Base-by-base conservation (phyloP, 2,329 filamentous ascomycete genomes). In the Trichophyton equinum region DNA sequence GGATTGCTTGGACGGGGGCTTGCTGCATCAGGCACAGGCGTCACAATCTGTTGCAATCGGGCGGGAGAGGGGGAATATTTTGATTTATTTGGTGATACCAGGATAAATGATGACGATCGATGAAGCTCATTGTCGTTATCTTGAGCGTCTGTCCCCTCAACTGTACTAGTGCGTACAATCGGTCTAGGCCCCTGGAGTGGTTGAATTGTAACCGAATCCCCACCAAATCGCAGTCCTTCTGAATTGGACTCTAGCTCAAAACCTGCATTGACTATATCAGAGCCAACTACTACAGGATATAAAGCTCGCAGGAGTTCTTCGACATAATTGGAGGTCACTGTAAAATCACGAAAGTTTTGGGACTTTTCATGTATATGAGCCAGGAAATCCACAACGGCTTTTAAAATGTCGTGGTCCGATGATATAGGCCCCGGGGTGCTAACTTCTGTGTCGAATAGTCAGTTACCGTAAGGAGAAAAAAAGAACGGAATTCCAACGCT, bases 21-120 rank as follows among this genome's bases (percentile, higher is more conserved):
- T 76, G 75, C 57, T 72, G 72, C 55, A 70, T 77, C 61, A 78
- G 80, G 65, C 79, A 82, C 67, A 76, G 85, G 81, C 0, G 82
- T 82, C 66, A 87, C 79, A 15, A 84, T 77, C 13, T 83, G 81
- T 36, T 81, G 84, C 59, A 92, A 76, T 13, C 82, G 82, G 13
- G 86, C 81, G 40, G 83, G 77, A 11, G 82, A 85, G 1, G 83
- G 81, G 1, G 77, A 75, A 58, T 82, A 75, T 8, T 81, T 79
- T 0, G 81, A 77, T 61, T 83, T 82, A 61, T 88, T 84, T 2
- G 88, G 82, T 4, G 88, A 91, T 22, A 99, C 79, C 1, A 99
- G 81, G 33, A 97, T 85, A 71, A 97, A 99, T 0, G 92, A 96
- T 0, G 92, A 96, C 1, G 89, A 87, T 67, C 91, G 85, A 38